A percentile compares a stretch with the other conserved stretches of the same genome.
Evolutionary conservation across 768 basidiomycete genomes (phyloP).

Genomic region (Auricularia heimuer): DNA sequence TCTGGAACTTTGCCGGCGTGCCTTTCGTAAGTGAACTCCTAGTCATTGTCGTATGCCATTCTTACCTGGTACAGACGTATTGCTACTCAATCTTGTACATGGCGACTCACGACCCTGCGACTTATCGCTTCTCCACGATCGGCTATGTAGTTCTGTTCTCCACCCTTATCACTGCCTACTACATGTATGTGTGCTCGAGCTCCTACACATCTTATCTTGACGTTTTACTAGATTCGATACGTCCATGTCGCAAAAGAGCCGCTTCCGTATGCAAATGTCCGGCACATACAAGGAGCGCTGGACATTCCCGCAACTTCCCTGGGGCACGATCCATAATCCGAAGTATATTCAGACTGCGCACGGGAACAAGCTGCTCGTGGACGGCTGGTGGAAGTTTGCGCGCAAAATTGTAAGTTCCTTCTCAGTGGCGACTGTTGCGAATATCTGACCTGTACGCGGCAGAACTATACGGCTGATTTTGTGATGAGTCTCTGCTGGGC

Average conservation of each 20-base stretch:
- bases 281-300: slow-evolving; percentile 78
- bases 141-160: slow-evolving; percentile 64
- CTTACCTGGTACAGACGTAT: slow-evolving; percentile 53
- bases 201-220: neutral
- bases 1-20: slow-evolving; percentile 94
- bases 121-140: slow-evolving; percentile 76
- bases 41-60: slow-evolving; percentile 3
- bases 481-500: slow-evolving; percentile 80
- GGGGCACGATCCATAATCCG: slow-evolving; percentile 75
- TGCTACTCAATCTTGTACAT: slow-evolving; percentile 97
- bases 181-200: slow-evolving; percentile 44
- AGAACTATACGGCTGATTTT: slow-evolving; percentile 96
- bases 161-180: slow-evolving; percentile 77
- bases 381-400: slow-evolving; percentile 90
- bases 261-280: slow-evolving; percentile 95
- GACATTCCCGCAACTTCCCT: slow-evolving; percentile 89
- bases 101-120: slow-evolving; percentile 83
- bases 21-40: slow-evolving; percentile 44
- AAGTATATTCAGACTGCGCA: slow-evolving; percentile 88
- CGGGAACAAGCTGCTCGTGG: slow-evolving; percentile 84
- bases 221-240: slow-evolving; percentile 66
- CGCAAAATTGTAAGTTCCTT: slow-evolving; percentile 63
- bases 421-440: too few relatives aligned
- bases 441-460: neutral
- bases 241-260: slow-evolving; percentile 92